Base-by-base conservation (phyloP, 805 yeast species). In the Ogataea paraovalis region DNA sequence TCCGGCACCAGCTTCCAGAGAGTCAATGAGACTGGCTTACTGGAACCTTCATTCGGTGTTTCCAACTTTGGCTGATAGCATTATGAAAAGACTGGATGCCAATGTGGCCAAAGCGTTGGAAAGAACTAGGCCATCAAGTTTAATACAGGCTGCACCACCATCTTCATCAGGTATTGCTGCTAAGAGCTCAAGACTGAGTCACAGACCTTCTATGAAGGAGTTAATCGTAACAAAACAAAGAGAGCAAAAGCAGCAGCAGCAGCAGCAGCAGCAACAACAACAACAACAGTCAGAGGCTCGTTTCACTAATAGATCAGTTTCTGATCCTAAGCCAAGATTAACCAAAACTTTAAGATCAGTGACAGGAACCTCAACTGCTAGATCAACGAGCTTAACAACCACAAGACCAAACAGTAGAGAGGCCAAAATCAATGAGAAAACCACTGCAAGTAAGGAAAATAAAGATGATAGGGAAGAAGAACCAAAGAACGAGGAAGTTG, bases 1-100 rank as follows among this genome's bases (percentile, higher is more conserved):
- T 62, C 87, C 96, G 0, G 85, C 85, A 49, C 88, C 91, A 0
- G 69, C 78, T 0, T 97, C 87, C 0, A 75, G 97, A 53, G 95
- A 82, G 56, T 70, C 80, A 0, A 86, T 84, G 70, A 76, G 96
- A 61, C 69, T 72, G 2, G 73, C 89, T 0, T 92, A 76, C 58
- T 91, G 97, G 97, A 70, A 77, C 13, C 75, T 80, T 46, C 75
- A 74, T 54, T 71, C 69, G 19, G 58, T 74, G 6, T 85, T 79
- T 66, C 85, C 87, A 0, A 58, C 65, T 0, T 67, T 70, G 13
- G 85, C 82, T 0, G 78, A 74, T 14, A 53, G 51, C 14, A 62
- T 68, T 5, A 51, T 69, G 45, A 48, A 46, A 16, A 68, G 60
- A 33, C 54, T 79, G 23, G 85, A 80, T 44, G 45, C 68, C 0